Evolutionary conservation across 371 early-diverging fungal genomes (phyloP).

Genomic region (Mortierella sp.): DNA sequence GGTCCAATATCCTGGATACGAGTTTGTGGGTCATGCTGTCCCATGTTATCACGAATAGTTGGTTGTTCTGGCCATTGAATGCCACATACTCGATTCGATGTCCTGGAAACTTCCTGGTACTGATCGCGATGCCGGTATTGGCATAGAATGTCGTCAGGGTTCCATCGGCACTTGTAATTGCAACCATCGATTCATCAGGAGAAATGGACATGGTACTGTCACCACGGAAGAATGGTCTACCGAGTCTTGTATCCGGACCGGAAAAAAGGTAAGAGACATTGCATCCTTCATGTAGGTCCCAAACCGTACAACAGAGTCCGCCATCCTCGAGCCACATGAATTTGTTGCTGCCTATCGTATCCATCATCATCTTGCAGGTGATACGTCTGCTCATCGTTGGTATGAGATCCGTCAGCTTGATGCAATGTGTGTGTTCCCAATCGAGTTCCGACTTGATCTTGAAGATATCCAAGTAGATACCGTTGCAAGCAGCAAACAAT

Average conservation of each 20-base stretch:
- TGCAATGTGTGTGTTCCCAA: constrained; percentile 31
- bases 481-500: constrained; percentile 41
- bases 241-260: constrained; percentile 22
- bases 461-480: constrained; percentile 37
- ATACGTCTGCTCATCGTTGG: constrained; percentile 43
- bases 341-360: constrained; percentile 29
- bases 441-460: constrained; percentile 8
- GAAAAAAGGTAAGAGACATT: constrained; percentile 36
- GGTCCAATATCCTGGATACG: constrained; percentile 26
- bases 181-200: constrained; percentile 41
- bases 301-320: constrained; percentile 37
- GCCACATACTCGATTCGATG: constrained; percentile 34
- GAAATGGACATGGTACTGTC: constrained; percentile 48
- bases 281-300: constrained; percentile 36
- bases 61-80: constrained; percentile 10
- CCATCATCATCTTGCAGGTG: constrained; percentile 54
- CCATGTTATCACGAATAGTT: constrained; percentile 30
- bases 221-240: constrained; percentile 29
- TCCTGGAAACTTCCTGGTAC: constrained; percentile 32
- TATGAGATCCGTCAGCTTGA: constrained; percentile 24
- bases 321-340: constrained; percentile 53
- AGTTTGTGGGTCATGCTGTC: constrained; percentile 23
- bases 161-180: constrained; percentile 43
- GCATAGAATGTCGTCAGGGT: constrained; percentile 40
- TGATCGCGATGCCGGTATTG: constrained; percentile 38